Percentiles rank a stretch among this genome's conserved stretches.
Evolutionary conservation across 1,139 yeast genomes (phyloP).

Genomic region (Blastobotrys buckinghamii): DNA sequence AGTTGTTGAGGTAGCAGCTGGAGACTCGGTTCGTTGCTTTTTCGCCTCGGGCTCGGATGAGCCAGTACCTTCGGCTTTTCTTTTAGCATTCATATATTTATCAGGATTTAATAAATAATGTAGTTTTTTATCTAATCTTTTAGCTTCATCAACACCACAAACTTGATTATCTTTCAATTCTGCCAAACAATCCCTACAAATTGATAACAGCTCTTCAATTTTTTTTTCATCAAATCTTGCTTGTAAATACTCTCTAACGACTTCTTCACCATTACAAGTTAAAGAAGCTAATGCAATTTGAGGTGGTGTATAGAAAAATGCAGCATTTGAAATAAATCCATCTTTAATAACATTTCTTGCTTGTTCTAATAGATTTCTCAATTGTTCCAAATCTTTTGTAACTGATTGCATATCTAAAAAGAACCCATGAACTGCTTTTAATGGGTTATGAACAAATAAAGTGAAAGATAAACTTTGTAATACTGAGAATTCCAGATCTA

Average conservation of each 20-base stretch:
- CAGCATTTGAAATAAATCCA: constrained; percentile 65
- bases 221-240: constrained; percentile 30
- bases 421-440: constrained; percentile 83
- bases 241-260: constrained; percentile 60
- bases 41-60: constrained; percentile 1
- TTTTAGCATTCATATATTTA: constrained; percentile 17
- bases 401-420: constrained; percentile 80
- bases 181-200: constrained; percentile 22
- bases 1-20: not conserved
- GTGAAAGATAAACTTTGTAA: constrained; percentile 74
- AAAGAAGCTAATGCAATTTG: constrained; percentile 90
- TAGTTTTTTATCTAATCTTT: constrained; percentile 31
- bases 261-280: constrained; percentile 52
- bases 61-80: constrained; percentile 11
- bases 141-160: constrained; percentile 27
- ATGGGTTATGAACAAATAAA: constrained; percentile 80
- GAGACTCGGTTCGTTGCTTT: not conserved
- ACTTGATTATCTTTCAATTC: constrained; percentile 17
- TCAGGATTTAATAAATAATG: constrained; percentile 27
- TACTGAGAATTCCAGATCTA: constrained; percentile 72
- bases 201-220: constrained; percentile 16
- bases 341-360: constrained; percentile 62
- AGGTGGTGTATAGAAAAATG: constrained; percentile 82
- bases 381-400: constrained; percentile 17
- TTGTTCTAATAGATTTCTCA: constrained; percentile 49